Evolutionary conservation across 192 early-diverging fungal species (phyloP).

Genomic region (Coemansia sp.): DNA sequence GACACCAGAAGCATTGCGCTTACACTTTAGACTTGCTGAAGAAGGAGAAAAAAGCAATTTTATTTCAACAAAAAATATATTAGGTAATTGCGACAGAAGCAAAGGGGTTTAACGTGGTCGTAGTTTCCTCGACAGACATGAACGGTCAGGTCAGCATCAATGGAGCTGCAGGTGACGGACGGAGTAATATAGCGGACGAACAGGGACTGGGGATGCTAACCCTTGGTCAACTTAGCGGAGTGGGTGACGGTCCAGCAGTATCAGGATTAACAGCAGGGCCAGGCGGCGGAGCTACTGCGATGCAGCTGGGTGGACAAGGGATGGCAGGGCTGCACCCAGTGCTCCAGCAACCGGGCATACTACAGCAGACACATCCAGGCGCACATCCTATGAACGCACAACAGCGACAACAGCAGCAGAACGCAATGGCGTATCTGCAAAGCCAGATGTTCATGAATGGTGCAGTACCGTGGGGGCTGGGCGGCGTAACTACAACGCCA

Average conservation of each 20-base stretch:
- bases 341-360: neutral
- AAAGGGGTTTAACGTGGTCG: too few species aligned
- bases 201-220: slow-evolving; percentile 31
- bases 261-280: neutral
- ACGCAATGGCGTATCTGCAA: neutral
- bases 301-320: neutral
- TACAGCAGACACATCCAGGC: neutral
- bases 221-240: slow-evolving; percentile 36
- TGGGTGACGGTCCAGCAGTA: neutral
- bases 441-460: neutral
- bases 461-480: neutral
- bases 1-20: neutral
- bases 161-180: neutral
- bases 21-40: neutral
- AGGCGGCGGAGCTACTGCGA: neutral
- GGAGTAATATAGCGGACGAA: neutral
- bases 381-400: neutral
- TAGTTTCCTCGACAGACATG: slow-evolving; percentile 4
- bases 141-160: slow-evolving; percentile 10
- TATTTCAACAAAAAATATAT: too few species aligned
- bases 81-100: too few species aligned
- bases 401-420: neutral
- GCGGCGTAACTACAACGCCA: neutral
- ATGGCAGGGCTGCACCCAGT: neutral
- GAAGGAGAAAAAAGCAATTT: too few species aligned